A percentile compares a stretch with the other conserved stretches of the same genome.
Evolutionary conservation across 148 eudicot genomes (phyloP).

Genomic region (Silene latifolia): DNA sequence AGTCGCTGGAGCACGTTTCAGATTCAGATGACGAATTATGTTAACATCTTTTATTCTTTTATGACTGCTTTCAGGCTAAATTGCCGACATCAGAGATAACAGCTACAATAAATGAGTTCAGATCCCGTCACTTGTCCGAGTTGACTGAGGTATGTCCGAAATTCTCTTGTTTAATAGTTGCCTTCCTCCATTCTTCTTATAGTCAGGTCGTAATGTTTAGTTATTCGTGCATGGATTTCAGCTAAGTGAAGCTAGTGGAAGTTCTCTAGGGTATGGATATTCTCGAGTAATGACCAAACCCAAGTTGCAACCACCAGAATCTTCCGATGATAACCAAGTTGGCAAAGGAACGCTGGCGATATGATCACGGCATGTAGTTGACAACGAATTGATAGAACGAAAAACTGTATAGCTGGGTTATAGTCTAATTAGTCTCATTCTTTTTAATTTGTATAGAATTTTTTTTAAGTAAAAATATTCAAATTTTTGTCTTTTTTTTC

Average conservation of each 20-base stretch:
- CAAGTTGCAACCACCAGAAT: slow-evolving; percentile 50
- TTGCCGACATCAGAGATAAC: slow-evolving; percentile 91
- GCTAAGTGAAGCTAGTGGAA: slow-evolving; percentile 90
- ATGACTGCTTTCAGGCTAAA: slow-evolving; percentile 55
- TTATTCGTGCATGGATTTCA: slow-evolving; percentile 31
- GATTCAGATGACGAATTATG: neutral
- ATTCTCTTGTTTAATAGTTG: neutral
- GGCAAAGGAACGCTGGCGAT: slow-evolving; percentile 66
- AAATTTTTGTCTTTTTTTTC: neutral
- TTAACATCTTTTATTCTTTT: slow-evolving; percentile 15
- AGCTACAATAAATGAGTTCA: slow-evolving; percentile 81
- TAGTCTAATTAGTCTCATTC: neutral
- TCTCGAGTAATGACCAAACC: slow-evolving; percentile 68
- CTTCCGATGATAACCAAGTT: slow-evolving; percentile 58
- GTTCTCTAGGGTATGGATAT: slow-evolving; percentile 89
- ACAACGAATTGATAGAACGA: neutral
- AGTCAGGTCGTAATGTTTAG: neutral
- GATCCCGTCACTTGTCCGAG: slow-evolving; percentile 95
- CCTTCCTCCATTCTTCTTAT: neutral
- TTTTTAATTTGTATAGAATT: slow-evolving; percentile 25
- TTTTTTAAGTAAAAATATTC: neutral
- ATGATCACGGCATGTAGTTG: slow-evolving; percentile 23
- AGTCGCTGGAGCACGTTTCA: neutral
- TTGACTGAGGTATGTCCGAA: slow-evolving; percentile 66
- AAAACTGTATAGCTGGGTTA: slow-evolving; percentile 22